Evolutionary conservation across 139 green algal genomes (phyloP).

Genomic region (Picochlorum sp.): DNA sequence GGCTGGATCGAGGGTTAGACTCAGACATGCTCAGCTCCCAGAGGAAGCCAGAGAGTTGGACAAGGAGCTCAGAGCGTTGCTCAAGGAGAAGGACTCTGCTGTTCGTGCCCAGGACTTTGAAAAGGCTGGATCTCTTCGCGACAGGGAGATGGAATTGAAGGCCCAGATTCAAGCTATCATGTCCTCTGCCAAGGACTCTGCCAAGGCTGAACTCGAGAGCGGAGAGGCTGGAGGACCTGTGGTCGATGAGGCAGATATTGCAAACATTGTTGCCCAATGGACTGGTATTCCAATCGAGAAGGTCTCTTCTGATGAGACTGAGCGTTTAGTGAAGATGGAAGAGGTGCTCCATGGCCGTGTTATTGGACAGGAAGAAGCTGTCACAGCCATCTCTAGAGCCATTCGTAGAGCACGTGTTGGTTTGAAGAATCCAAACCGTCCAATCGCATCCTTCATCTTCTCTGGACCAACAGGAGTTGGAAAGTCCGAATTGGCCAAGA

Average conservation of each 20-base stretch:
- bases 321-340: constrained; percentile 98
- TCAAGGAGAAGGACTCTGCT: constrained; percentile 98
- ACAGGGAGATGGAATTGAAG: constrained; percentile 97
- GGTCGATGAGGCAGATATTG: constrained; percentile 90
- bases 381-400: constrained; percentile 79
- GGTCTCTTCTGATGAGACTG: constrained; percentile 84
- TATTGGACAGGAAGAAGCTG: constrained; percentile 95
- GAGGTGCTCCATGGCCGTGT: constrained; percentile 88
- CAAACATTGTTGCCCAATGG: constrained; percentile 93
- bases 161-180: constrained; percentile 82
- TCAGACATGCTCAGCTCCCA: constrained; percentile 92
- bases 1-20: constrained; percentile 89
- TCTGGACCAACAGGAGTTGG: constrained; percentile 79
- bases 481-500: constrained; percentile 99
- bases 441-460: constrained; percentile 98
- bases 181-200: constrained; percentile 12
- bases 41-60: constrained; percentile 92
- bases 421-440: constrained; percentile 97
- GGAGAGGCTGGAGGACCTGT: constrained; percentile 58
- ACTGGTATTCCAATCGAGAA: constrained; percentile 83
- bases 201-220: constrained; percentile 63
- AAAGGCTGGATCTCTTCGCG: constrained; percentile 88
- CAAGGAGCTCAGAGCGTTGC: constrained; percentile 80
- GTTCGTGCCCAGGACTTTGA: constrained; percentile 92
- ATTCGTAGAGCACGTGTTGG: constrained; percentile 92